Conservation (phyloP, 805 yeast species). For the Millerago galiae region DNA sequence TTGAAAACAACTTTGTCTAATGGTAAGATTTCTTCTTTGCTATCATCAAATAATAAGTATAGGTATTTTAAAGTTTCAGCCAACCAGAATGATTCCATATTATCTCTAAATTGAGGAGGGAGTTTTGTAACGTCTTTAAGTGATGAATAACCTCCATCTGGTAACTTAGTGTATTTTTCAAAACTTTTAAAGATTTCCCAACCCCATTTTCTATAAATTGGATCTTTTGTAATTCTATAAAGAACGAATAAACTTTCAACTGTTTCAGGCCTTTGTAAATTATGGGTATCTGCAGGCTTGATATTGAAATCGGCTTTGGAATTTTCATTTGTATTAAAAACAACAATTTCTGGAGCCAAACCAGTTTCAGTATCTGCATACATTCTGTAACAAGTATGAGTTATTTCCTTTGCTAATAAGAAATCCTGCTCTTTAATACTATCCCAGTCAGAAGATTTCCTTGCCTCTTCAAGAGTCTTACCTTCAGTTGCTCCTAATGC, state of each 20-base stretch:
- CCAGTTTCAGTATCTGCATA: slow-evolving; percentile 71
- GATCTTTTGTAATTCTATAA: slow-evolving; percentile 74
- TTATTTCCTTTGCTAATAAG: slow-evolving; percentile 63
- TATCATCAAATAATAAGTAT: slow-evolving; percentile 68
- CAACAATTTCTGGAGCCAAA: slow-evolving; percentile 81
- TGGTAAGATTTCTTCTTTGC: slow-evolving; percentile 52
- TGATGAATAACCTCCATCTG: slow-evolving; percentile 51
- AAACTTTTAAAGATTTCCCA: slow-evolving; percentile 77
- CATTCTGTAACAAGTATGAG: slow-evolving; percentile 79
- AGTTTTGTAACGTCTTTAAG: slow-evolving; percentile 56
- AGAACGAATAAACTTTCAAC: slow-evolving; percentile 81
- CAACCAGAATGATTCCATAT: slow-evolving; percentile 89
- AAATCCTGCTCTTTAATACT: slow-evolving; percentile 54
- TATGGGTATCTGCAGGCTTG: slow-evolving; percentile 70
- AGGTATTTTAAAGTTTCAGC: slow-evolving; percentile 89
- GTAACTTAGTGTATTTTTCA: slow-evolving; percentile 48
- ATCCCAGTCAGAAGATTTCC: slow-evolving; percentile 51
- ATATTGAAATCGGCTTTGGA: slow-evolving; percentile 52
- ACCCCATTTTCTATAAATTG: slow-evolving; percentile 83
- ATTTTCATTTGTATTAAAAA: slow-evolving; percentile 56
- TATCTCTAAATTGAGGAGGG: slow-evolving; percentile 54
- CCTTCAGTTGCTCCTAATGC: slow-evolving; percentile 91
- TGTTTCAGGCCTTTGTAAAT: slow-evolving; percentile 89
- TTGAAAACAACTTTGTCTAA: slow-evolving; percentile 70
- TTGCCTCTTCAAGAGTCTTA: slow-evolving; percentile 46